Percentiles rank a stretch among this genome's conserved stretches.
Evolutionary conservation across 805 yeast genomes (phyloP).

Genomic region (Torulaspora maleeae): DNA sequence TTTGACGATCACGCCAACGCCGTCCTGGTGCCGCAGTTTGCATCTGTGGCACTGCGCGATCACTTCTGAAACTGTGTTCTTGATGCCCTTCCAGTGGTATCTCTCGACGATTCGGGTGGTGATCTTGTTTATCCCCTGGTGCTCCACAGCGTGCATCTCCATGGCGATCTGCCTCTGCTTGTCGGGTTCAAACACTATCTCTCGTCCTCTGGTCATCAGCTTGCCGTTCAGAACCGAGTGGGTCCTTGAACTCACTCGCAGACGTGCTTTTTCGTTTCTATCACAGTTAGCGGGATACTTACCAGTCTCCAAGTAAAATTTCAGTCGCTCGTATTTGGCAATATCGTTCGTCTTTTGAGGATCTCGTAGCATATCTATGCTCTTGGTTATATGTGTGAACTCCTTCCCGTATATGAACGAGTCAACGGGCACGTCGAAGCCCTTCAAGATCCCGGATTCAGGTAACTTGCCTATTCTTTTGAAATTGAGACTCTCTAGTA

Average conservation of each 20-base stretch:
- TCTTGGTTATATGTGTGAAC: slow-evolving; percentile 46
- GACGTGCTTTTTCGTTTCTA: slow-evolving; percentile 81
- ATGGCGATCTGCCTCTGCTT: slow-evolving; percentile 72
- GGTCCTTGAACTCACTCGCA: slow-evolving; percentile 68
- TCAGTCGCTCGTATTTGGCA: slow-evolving; percentile 68
- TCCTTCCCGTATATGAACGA: slow-evolving; percentile 82
- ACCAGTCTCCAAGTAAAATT: slow-evolving; percentile 74
- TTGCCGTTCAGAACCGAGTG: slow-evolving; percentile 69
- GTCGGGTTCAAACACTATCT: slow-evolving; percentile 73
- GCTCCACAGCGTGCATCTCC: slow-evolving; percentile 62
- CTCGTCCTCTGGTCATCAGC: slow-evolving; percentile 69
- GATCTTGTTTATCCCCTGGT: slow-evolving; percentile 85
- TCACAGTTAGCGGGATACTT: slow-evolving; percentile 79
- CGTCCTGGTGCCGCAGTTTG: slow-evolving; percentile 42
- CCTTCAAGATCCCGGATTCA: slow-evolving; percentile 85
- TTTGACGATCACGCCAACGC: slow-evolving; percentile 31
- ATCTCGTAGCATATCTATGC: slow-evolving; percentile 30
- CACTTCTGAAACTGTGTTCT: slow-evolving; percentile 78
- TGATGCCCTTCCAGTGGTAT: slow-evolving; percentile 89
- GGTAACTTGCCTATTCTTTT: slow-evolving; percentile 73
- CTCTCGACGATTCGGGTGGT: slow-evolving; percentile 71
- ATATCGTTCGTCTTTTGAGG: slow-evolving; percentile 27
- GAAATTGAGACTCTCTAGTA: slow-evolving; percentile 73
- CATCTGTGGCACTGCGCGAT: slow-evolving; percentile 75
- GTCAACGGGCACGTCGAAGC: slow-evolving; percentile 80